Percentiles rank a stretch among this genome's conserved stretches.
phyloP scores from a whole-genome alignment of 2,329 filamentous ascomycete genomes.

The Colletotrichum sp. region DNA sequence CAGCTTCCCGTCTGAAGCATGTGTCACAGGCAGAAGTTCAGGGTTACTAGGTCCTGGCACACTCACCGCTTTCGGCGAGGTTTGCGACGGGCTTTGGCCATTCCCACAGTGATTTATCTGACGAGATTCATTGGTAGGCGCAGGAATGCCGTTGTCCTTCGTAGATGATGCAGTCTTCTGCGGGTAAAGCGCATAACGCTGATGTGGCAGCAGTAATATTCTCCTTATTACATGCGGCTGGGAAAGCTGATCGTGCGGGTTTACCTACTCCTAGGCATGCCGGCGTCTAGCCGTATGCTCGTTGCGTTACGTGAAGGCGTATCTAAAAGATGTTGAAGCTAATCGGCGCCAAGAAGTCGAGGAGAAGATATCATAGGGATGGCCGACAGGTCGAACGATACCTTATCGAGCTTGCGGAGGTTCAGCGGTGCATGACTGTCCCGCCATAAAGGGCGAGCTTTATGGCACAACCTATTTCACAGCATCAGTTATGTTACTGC shows the following conservation, averaged over 20 bases:
- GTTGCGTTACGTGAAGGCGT: neutral
- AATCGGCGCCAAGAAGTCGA: neutral
- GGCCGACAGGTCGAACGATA: neutral
- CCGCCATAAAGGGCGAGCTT: neutral
- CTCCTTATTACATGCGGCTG: neutral
- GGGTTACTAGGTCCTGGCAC: neutral
- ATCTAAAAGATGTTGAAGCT: neutral
- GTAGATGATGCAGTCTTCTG: neutral
- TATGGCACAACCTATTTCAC: neutral
- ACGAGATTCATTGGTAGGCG: neutral
- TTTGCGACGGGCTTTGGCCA: neutral
- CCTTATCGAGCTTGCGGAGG: neutral
- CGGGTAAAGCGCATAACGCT: neutral
- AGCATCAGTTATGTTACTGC: neutral
- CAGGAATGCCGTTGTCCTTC: neutral
- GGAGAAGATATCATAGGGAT: neutral
- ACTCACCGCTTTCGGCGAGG: conserved; percentile 1
- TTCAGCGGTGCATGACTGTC: neutral
- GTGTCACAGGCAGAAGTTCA: neutral
- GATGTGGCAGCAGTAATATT: neutral
- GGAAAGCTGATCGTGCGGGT: neutral
- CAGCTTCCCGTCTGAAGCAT: neutral
- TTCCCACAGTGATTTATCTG: neutral
- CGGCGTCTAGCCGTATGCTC: neutral
- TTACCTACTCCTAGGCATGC: neutral